Evolutionary conservation across 352 stramenopile genomes (phyloP).

Genomic region (Aphanomyces invadans): DNA sequence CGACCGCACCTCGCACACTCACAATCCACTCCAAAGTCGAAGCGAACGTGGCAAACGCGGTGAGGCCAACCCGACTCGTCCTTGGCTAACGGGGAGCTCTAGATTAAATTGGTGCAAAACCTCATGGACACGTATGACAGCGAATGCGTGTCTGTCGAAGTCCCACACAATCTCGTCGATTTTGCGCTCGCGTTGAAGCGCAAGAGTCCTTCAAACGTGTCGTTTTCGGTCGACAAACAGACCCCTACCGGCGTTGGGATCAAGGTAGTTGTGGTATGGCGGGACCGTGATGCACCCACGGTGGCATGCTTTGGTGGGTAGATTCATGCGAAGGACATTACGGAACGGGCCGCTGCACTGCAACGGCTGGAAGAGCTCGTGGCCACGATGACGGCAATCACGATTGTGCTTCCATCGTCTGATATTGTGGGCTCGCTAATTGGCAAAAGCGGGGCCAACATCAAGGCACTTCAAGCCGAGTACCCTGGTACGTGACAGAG

Average conservation of each 20-base stretch:
- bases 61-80: not conserved
- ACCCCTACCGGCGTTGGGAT: not conserved
- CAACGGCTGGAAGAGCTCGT: slow-evolving; percentile 10
- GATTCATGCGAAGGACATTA: slow-evolving; percentile 12
- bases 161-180: slow-evolving; percentile 10
- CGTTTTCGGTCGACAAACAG: slow-evolving; percentile 19
- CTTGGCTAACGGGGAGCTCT: not conserved
- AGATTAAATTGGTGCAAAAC: slow-evolving; percentile 5
- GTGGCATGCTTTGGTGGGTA: no score
- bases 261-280: no score
- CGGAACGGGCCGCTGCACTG: not conserved
- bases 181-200: slow-evolving; percentile 8
- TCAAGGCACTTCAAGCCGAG: slow-evolving; percentile 54
- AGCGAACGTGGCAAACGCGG: slow-evolving; percentile 45
- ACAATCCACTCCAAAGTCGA: slow-evolving; percentile 60
- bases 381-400: slow-evolving; percentile 31
- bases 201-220: not conserved
- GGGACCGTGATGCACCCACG: no score
- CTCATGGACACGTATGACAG: slow-evolving; percentile 15
- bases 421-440: slow-evolving; percentile 66
- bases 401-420: slow-evolving; percentile 38
- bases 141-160: slow-evolving; percentile 11
- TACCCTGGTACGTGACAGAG: slow-evolving; percentile 30
- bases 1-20: slow-evolving; percentile 33
- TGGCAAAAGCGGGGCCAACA: slow-evolving; percentile 72